Conservation (phyloP, 257 asterid species). For the Plantago major region DNA sequence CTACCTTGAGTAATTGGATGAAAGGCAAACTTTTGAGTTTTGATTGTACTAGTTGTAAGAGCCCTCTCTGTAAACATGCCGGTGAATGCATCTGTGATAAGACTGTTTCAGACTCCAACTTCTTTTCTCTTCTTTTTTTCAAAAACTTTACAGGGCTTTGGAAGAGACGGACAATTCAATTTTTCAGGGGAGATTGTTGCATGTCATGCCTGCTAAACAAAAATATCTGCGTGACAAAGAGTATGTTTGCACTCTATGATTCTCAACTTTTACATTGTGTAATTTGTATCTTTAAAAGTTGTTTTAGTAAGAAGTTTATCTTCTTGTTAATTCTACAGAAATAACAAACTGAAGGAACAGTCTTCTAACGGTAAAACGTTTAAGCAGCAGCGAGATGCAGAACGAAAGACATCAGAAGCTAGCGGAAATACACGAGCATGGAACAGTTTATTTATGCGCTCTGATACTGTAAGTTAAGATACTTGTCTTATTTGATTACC, state of each 20-base stretch:
- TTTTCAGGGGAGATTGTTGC: conserved; percentile 93
- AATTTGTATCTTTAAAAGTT: conserved; percentile 3
- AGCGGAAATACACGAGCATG: conserved; percentile 83
- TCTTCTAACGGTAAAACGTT: conserved; percentile 43
- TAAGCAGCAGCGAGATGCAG: conserved; percentile 64
- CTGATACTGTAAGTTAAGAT: conserved; percentile 70
- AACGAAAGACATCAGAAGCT: conserved; percentile 80
- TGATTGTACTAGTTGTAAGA: no score
- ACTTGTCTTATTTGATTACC: no score
- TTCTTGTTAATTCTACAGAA: conserved; percentile 32
- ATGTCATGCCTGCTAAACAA: conserved; percentile 74
- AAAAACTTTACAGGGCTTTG: conserved; percentile 54
- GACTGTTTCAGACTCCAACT: background rate
- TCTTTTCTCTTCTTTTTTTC: background rate
- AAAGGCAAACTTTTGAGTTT: background rate
- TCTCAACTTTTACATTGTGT: conserved; percentile 4
- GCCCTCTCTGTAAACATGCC: background rate
- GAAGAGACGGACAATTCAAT: conserved; percentile 69
- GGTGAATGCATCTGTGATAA: background rate
- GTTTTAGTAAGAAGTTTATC: conserved; percentile 10
- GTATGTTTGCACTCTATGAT: background rate
- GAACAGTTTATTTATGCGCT: conserved; percentile 85
- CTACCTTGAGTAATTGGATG: background rate
- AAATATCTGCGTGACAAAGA: conserved; percentile 35
- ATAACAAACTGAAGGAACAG: conserved; percentile 27